Evolutionary conservation across 2,329 filamentous ascomycete species (phyloP), one percentile per base, ranked within the genome.

Genomic region (Elsinoe australis): DNA sequence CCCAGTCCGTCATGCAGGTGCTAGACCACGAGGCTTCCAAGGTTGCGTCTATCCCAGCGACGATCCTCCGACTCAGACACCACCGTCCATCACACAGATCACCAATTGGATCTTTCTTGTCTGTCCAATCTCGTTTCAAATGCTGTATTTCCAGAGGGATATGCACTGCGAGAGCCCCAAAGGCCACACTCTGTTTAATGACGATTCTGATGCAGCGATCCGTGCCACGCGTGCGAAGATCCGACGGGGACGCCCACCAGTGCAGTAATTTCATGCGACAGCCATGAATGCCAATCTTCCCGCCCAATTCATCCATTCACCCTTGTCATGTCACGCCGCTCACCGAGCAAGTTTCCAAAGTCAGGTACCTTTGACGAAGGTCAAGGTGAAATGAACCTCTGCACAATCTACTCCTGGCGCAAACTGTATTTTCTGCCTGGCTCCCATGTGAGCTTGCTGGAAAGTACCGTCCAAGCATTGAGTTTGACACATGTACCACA

Each of bases 401-500:
- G 28, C 36, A 21, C 10, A 32, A 44, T 19, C 39, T 44, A 19
- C 39, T 44, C 24, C 39, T 44, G 39, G 26, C 39, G 39, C 21
- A n/a, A 44, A 44, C 39, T n/a, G n/a, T n/a, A n/a, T n/a, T n/a
- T n/a, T n/a, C n/a, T n/a, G n/a, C n/a, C n/a, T n/a, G n/a, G n/a
- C n/a, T n/a, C n/a, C n/a, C n/a, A n/a, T 10, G 21, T 28, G 9
- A n/a, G 21, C 12, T 41, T 9, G 18, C 36, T 17, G 36, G 36
- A 14, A 41, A 28, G 19, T 41, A 21, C 36, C 36, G 36, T 41
- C 19, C 39, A 12, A 29, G 18, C 36, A 41, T n/a, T n/a, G 28
- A 22, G 36, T 41, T 41, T 41, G 36, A 22, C 21, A 41, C 36
- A 41, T 41, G 36, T 41, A 41, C 36, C 36, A 41, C 21, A 18